Evolutionary conservation across 176 grass and related monocot genomes (phyloP), one percentile per base, ranked within the genome.

Genomic region (Miscanthus lutarioriparius): DNA sequence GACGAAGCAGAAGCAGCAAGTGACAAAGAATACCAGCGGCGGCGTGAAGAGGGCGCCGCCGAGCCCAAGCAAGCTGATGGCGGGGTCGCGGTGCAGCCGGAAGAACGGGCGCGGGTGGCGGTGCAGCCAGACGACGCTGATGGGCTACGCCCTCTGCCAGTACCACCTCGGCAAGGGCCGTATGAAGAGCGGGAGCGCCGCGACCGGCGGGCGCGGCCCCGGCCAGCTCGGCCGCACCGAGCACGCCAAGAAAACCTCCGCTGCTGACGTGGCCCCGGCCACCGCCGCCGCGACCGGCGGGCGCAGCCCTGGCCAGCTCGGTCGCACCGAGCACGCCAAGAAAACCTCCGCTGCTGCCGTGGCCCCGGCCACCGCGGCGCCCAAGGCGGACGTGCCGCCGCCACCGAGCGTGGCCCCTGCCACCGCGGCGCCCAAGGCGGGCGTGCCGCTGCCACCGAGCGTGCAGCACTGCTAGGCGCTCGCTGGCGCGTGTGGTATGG

Each of bases 111-210:
- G 93, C 15, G 97, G 97, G 63, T 99, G 97, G 97, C 91, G 91
- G 13, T 99, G 97, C 88, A 87, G 91, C 86, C 97, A 99, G 82
- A 86, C 83, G 30, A 99, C 97, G 48, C 79, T 91, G 66, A 86
- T 94, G 8, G 97, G 97, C 13, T 99, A 99, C 88, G 89, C 91
- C 4, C 86, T 99, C 74, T 99, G 97, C 72, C 91, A 96, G 86
- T 92, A 99, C 88, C 93, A 99, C 77, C 90, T 99, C 20, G 93
- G 97, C 78, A 99, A 99, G 75, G 93, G 97, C 65, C 87, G 96
- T 32, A 66, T 75, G 19, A 74, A 86, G 48, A 78, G 70, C 66
- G 70, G 64, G 59, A 65, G 88, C 9, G 43, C 43, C 25, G 70
- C 15, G n/a, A 59, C 14, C 38, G 91, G 10, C 3, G 64, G 43